Percentiles rank a stretch among this genome's conserved stretches.
Conservation (phyloP, 2,329 filamentous ascomycete genomes). For the Chalaropsis thielavioides region DNA sequence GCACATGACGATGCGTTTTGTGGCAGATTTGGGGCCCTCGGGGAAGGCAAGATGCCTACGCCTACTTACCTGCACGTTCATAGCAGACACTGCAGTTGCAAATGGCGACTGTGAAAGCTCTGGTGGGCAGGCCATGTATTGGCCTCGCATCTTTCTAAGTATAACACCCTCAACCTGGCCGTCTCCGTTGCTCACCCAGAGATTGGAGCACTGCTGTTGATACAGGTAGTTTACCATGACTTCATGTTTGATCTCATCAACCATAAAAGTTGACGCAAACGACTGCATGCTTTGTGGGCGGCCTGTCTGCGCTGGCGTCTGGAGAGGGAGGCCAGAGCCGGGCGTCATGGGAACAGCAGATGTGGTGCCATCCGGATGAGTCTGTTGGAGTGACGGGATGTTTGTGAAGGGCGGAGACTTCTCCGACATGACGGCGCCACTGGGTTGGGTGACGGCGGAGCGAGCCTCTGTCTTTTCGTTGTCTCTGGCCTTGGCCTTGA, state of each 20-base stretch:
- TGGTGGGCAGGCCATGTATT: slow-evolving; percentile 60
- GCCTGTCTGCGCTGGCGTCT: neutral
- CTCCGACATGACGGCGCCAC: neutral
- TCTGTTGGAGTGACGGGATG: neutral
- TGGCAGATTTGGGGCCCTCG: too few relatives aligned
- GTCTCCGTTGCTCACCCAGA: slow-evolving; percentile 58
- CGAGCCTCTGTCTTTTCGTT: neutral
- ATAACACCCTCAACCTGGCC: slow-evolving; percentile 59
- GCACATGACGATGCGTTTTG: neutral
- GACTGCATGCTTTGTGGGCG: slow-evolving; percentile 3
- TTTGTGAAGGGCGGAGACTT: neutral
- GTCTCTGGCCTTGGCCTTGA: neutral
- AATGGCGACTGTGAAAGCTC: slow-evolving; percentile 48
- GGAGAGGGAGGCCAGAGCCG: neutral
- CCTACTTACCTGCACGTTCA: slow-evolving; percentile 52
- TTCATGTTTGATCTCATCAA: slow-evolving; percentile 64
- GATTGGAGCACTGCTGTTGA: slow-evolving; percentile 59
- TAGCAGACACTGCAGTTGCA: slow-evolving; percentile 47
- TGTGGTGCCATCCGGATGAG: neutral
- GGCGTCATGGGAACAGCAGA: neutral
- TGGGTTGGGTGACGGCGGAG: neutral
- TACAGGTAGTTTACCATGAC: slow-evolving; percentile 75
- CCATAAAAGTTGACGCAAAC: slow-evolving; percentile 29
- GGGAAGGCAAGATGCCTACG: neutral
- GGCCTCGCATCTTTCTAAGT: slow-evolving; percentile 49